phyloP scores from a whole-genome alignment of 768 basidiomycete species.

The Hemileccinum rubropunctum region DNA sequence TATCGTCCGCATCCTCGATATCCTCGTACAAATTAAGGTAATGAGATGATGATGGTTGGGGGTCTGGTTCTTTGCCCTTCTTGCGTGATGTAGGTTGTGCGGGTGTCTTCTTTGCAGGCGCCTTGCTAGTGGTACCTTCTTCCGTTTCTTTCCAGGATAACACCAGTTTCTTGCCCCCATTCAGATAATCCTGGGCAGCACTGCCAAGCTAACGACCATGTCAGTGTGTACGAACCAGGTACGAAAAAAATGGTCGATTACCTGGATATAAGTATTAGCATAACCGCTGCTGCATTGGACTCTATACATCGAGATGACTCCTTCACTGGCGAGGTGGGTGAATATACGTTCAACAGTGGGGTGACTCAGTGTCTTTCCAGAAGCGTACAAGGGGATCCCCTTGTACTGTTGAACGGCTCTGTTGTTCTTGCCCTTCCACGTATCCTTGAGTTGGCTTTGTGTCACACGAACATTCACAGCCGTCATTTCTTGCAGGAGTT shows the following conservation, averaged over 20 bases:
- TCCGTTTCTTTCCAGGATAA: constrained; percentile 29
- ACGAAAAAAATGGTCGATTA: constrained; percentile 15
- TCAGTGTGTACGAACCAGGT: background rate
- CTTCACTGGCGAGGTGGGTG: constrained; percentile 49
- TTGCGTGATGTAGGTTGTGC: constrained; percentile 7
- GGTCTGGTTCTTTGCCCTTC: constrained; percentile 23
- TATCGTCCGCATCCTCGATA: constrained; percentile 25
- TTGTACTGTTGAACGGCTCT: constrained; percentile 43
- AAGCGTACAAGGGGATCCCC: constrained; percentile 52
- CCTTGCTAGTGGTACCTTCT: constrained; percentile 3
- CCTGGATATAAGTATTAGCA: constrained; percentile 53
- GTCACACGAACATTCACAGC: constrained; percentile 52
- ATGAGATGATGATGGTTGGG: background rate
- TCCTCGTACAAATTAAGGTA: constrained; percentile 28
- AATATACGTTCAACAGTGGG: constrained; percentile 67
- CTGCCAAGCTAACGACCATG: constrained; percentile 12
- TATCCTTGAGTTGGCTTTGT: constrained; percentile 52
- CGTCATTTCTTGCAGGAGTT: constrained; percentile 50
- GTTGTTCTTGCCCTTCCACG: constrained; percentile 62
- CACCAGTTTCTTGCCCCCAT: constrained; percentile 15
- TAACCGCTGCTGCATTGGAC: constrained; percentile 48
- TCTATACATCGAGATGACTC: constrained; percentile 48
- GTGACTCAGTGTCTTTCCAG: constrained; percentile 45
- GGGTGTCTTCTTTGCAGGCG: constrained; percentile 7
- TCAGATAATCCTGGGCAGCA: constrained; percentile 22